Base-by-base conservation (phyloP, 2,329 filamentous ascomycete genomes). In the Epichloe festucae region DNA sequence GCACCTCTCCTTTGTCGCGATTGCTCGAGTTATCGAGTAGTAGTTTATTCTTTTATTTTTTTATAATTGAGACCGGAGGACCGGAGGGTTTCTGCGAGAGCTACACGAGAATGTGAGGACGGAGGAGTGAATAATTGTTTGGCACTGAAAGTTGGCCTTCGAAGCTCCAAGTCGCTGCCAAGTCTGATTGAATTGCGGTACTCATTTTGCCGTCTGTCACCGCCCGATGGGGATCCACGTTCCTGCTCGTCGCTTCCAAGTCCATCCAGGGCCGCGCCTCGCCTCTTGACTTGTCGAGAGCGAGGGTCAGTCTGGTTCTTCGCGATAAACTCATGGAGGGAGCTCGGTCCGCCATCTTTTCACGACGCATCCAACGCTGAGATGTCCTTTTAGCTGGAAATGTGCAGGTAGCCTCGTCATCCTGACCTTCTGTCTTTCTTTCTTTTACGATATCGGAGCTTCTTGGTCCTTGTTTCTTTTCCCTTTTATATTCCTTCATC, bases 331-430 rank as follows among this genome's bases (percentile, higher is more conserved):
- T 50, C 38, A 45, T 47, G 47, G 36, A 21, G 49, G 52, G 36
- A 50, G 43, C 44, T 50, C 42, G 35, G 31, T 19, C n/a, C 27
- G 41, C 31, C 11, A 43, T 36, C 23, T 39, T 46, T 52, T 43
- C 42, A 46, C 35, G 39, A 46, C 49, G 34, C 34, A 44, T 40
- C 27, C 35, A 42, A 36, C 34, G 48, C 50, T 58, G 59, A 57
- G 57, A 61, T 62, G 59, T 56, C 49, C 58, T 52, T 50, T 46
- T 50, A 47, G 54, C 52, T 49, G 48, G 38, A 52, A 56, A 48
- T 47, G 48, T 52, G 53, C 52, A 48, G 47, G 52, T 52, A 52
- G 55, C 45, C 52, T 39, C 45, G 49, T 45, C 40, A n/a, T 43
- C 11, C n/a, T 7, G 21, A 31, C 12, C 27, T 21, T 5, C 17